These are phyloP conservation scores for Comarum palustre DNA, from an alignment of 306 rosid genomes.

Conservation along the genomic window DNA sequence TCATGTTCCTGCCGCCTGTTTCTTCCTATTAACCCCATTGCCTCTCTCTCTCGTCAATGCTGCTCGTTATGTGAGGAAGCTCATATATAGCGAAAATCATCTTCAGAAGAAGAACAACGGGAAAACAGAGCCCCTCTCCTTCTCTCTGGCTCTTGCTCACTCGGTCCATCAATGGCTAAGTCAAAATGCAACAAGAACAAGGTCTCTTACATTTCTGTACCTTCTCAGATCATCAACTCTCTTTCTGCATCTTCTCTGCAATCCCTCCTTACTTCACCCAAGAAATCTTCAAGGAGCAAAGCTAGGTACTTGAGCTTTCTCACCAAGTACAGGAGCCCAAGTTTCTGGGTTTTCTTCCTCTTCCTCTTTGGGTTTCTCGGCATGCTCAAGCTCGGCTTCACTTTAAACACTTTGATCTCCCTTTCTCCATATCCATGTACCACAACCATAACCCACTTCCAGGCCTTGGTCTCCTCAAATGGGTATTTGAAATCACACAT, in stretches of 20 bases:
- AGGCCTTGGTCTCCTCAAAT: constrained; percentile 36
- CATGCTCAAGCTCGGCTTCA: constrained; percentile 54
- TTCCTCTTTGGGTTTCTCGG: constrained; percentile 60
- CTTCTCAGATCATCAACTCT: constrained; percentile 86
- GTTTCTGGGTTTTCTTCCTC: constrained; percentile 52
- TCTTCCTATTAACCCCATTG: not conserved
- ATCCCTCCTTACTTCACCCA: constrained; percentile 75
- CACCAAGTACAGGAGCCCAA: constrained; percentile 36
- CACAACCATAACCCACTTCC: constrained; percentile 21
- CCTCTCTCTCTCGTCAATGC: not conserved
- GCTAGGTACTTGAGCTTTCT: constrained; percentile 24
- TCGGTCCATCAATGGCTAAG: constrained; percentile 51
- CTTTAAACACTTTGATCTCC: constrained; percentile 37
- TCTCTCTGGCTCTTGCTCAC: not conserved
- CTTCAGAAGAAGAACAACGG: not conserved
- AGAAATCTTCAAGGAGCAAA: constrained; percentile 55
- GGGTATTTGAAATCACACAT: constrained; percentile 27
- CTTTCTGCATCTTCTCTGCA: constrained; percentile 79
- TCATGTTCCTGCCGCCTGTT: constrained; percentile 33
- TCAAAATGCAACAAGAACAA: constrained; percentile 60
- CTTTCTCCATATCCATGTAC: constrained; percentile 53
- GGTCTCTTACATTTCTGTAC: constrained; percentile 79
- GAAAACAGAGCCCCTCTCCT: not conserved
- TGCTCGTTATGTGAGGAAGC: not conserved
- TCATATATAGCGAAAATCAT: constrained; percentile 15